These are phyloP conservation scores for Pisolithus albus DNA, from an alignment of 768 basidiomycete species.

Conservation along the genomic window DNA sequence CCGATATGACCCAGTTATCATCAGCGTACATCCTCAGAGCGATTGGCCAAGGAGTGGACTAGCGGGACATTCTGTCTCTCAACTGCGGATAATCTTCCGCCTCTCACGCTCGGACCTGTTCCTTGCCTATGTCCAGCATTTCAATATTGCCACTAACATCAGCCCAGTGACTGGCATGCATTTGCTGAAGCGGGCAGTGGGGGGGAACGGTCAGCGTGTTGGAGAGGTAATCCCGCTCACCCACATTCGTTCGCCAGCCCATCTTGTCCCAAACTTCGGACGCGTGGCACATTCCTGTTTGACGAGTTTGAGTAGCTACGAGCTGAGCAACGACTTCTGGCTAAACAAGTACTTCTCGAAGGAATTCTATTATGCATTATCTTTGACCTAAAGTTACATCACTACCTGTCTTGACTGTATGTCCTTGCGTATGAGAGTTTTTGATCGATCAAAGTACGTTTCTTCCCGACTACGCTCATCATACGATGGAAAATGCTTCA, in stretches of 20 bases:
- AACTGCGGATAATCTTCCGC: no score
- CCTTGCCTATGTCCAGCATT: slow-evolving; percentile 17
- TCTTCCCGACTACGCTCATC: not conserved
- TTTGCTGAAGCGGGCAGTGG: slow-evolving; percentile 11
- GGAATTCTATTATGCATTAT: slow-evolving; percentile 14
- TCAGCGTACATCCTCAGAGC: no score
- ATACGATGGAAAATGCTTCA: not conserved
- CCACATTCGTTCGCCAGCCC: slow-evolving; percentile 14
- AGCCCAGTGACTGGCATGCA: slow-evolving; percentile 18
- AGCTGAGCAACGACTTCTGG: slow-evolving; percentile 17
- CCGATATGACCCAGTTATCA: no score
- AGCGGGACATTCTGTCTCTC: no score
- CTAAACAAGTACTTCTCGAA: slow-evolving; percentile 30
- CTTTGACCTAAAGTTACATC: not conserved
- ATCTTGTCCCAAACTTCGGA: slow-evolving; percentile 24
- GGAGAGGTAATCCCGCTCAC: slow-evolving; percentile 22
- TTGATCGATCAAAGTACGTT: not conserved
- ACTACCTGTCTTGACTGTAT: not conserved
- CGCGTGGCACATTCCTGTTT: slow-evolving; percentile 16
- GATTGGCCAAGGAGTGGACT: no score
- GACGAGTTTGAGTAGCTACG: slow-evolving; percentile 14
- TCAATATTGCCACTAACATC: slow-evolving; percentile 14
- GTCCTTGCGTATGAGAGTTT: not conserved
- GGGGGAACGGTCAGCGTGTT: slow-evolving; percentile 8
- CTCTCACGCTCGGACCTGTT: no score